Conservation (phyloP, 2,329 filamentous ascomycete genomes). For the Colletotrichum magnum region DNA sequence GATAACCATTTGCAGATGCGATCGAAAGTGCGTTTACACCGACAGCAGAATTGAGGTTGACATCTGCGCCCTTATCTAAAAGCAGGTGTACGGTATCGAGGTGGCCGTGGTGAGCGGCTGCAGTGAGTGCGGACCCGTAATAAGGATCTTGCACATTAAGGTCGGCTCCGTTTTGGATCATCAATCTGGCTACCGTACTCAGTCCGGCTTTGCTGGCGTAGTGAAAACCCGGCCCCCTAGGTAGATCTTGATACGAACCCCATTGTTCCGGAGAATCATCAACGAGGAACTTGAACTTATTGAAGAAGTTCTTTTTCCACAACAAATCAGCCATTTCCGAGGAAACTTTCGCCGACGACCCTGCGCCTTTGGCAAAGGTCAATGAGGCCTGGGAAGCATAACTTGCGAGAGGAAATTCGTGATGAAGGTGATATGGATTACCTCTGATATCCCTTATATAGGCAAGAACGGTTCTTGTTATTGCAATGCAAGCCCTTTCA, state of each 20-base stretch:
- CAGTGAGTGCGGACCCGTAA: not conserved
- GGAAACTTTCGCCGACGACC: not conserved
- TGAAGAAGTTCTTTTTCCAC: not conserved
- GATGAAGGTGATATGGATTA: fast-evolving
- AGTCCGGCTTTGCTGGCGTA: not conserved
- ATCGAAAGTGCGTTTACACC: too few species aligned
- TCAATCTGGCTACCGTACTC: not conserved
- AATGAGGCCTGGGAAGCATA: not conserved
- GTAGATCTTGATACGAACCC: not conserved
- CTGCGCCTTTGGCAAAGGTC: not conserved
- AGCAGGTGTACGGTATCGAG: not conserved
- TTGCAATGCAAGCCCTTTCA: not conserved
- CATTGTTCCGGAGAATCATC: fast-evolving
- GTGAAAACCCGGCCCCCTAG: not conserved
- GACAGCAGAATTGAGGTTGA: too few species aligned
- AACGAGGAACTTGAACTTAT: not conserved
- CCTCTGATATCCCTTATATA: not conserved
- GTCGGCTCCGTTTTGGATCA: not conserved
- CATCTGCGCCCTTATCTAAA: too few species aligned
- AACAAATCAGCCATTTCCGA: not conserved
- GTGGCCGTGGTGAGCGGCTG: not conserved
- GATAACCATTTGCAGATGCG: too few species aligned
- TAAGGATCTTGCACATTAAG: not conserved
- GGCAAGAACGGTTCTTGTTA: not conserved
- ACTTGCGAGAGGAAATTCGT: not conserved